phyloP scores from a whole-genome alignment of 202 grass and related monocot genomes.

The Zizania palustris region DNA sequence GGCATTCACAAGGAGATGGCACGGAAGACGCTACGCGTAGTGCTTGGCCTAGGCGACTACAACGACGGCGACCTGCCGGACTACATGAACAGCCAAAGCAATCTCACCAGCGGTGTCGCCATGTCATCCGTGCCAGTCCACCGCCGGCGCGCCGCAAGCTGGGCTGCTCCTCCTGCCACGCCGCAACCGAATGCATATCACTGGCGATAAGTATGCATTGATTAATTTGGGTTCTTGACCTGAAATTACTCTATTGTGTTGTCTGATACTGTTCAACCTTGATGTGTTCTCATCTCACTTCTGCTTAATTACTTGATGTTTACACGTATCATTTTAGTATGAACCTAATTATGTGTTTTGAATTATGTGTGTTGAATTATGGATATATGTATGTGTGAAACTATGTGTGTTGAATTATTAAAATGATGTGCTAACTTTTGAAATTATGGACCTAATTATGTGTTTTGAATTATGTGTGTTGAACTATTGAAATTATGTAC shows the following conservation, averaged over 20 bases:
- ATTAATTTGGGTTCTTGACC: conserved; percentile 18
- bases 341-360: too few species aligned
- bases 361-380: too few species aligned
- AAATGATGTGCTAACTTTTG: too few species aligned
- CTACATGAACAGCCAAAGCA: background rate
- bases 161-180: conserved; percentile 29
- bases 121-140: conserved; percentile 41
- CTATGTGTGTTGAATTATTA: too few species aligned
- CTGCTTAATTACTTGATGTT: background rate
- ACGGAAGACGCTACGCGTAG: conserved; percentile 49
- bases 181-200: conserved; percentile 40
- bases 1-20: conserved; percentile 71
- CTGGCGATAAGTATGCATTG: conserved; percentile 50
- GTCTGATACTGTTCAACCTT: conserved; percentile 28
- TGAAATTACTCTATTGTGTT: background rate
- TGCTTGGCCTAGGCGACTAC: conserved; percentile 41
- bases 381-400: too few species aligned
- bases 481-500: too few species aligned
- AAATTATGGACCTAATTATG: too few species aligned
- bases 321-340: too few species aligned
- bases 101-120: conserved; percentile 21
- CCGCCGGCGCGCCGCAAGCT: conserved; percentile 45
- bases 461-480: too few species aligned
- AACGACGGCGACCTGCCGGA: conserved; percentile 15
- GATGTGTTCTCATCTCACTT: conserved; percentile 16